Percentiles rank a stretch among this genome's conserved stretches.
Evolutionary conservation across 179 eudicot species (phyloP).

Genomic region (Heliamphora pulchella): DNA sequence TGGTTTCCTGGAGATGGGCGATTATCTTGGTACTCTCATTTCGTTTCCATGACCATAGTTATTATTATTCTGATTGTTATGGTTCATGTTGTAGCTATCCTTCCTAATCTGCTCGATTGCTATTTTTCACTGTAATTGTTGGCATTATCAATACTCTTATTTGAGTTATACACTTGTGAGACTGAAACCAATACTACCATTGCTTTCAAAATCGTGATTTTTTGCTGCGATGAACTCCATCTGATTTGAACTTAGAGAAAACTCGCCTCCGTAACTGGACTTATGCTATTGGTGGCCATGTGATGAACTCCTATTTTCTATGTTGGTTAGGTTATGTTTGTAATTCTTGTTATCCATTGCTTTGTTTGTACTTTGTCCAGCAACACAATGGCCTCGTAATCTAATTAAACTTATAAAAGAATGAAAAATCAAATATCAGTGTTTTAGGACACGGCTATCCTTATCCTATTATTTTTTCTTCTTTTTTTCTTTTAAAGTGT

Average conservation of each 20-base stretch:
- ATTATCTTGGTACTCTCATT: slow-evolving; percentile 54
- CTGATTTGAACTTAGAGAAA: not conserved
- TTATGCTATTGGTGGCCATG: not conserved
- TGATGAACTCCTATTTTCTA: not conserved
- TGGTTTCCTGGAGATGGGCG: slow-evolving; percentile 47
- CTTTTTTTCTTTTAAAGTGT: not conserved
- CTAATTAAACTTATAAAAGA: not conserved
- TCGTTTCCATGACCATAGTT: slow-evolving; percentile 14
- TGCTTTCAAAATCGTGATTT: not conserved
- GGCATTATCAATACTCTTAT: not conserved
- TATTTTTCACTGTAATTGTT: not conserved
- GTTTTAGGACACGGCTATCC: not conserved
- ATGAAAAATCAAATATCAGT: not conserved
- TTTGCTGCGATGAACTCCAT: not conserved
- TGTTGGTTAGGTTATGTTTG: slow-evolving; percentile 9
- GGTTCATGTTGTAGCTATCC: not conserved
- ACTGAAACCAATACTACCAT: not conserved
- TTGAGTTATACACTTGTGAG: not conserved
- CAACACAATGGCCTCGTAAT: not conserved
- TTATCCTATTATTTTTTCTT: not conserved
- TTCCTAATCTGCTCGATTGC: not conserved
- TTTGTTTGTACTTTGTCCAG: not conserved
- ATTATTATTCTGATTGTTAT: not conserved
- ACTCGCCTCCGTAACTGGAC: not conserved
- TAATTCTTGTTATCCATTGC: not conserved